A percentile compares a stretch with the other conserved stretches of the same genome.
Conservation (phyloP, 2,329 filamentous ascomycete species). For the Colletotrichum destructivum region DNA sequence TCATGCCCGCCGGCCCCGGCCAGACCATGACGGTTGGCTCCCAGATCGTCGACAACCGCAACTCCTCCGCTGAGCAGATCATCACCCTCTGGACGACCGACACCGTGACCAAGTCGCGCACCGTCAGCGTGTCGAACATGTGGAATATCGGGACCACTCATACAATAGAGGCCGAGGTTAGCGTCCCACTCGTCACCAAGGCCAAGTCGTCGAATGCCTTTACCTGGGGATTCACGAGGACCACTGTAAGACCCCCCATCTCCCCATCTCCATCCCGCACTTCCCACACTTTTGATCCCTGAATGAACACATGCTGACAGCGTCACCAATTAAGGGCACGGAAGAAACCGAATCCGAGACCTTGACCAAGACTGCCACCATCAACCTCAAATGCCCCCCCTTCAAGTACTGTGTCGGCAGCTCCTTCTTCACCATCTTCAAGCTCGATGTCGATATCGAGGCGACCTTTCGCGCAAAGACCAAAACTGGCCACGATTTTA, state of each 20-base stretch:
- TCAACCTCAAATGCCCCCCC: conserved; percentile 40
- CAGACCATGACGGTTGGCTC: conserved; percentile 41
- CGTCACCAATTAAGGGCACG: conserved; percentile 2
- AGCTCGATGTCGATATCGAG: conserved; percentile 42
- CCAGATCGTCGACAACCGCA: conserved; percentile 43
- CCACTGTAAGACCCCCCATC: conserved; percentile 20
- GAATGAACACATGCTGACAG: neutral
- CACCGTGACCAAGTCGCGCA: conserved; percentile 35
- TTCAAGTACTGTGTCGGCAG: conserved; percentile 42
- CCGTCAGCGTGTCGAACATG: conserved; percentile 24
- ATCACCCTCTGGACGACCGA: conserved; percentile 39
- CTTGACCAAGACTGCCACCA: conserved; percentile 38
- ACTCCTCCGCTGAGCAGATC: conserved; percentile 39
- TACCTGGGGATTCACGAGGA: conserved; percentile 35
- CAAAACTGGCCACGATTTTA: conserved; percentile 33
- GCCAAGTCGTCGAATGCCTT: conserved; percentile 22
- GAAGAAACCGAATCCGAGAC: conserved; percentile 29
- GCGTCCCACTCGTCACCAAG: conserved; percentile 34
- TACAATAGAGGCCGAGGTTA: conserved; percentile 26
- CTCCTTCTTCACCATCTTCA: conserved; percentile 42
- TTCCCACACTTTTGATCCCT: neutral
- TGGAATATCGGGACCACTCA: conserved; percentile 35
- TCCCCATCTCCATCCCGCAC: neutral
- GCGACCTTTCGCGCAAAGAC: conserved; percentile 40
- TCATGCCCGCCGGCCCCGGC: conserved; percentile 38